Conservation (phyloP, 2,329 filamentous ascomycete species). For the Lachnellula suecica region DNA sequence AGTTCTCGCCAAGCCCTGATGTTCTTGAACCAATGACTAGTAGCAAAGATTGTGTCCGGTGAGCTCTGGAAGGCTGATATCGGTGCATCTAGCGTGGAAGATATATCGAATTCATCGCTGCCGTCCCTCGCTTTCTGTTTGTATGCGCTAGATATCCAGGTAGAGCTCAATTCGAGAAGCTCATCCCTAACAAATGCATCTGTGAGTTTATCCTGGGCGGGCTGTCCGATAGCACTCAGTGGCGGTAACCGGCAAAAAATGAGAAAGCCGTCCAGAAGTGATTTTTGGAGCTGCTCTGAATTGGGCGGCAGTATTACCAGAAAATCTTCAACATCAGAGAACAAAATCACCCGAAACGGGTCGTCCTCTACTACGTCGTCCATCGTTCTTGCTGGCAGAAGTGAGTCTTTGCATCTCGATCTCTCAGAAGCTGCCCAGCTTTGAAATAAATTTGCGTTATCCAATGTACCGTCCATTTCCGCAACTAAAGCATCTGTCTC, state of each 20-base stretch:
- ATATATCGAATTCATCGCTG: slow-evolving; percentile 23
- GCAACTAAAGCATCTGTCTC: slow-evolving; percentile 16
- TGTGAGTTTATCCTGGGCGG: slow-evolving; percentile 36
- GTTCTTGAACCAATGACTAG: slow-evolving; percentile 44
- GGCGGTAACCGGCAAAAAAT: slow-evolving; percentile 66
- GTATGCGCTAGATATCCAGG: slow-evolving; percentile 15
- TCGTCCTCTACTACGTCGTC: slow-evolving; percentile 78
- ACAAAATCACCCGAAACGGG: slow-evolving; percentile 79
- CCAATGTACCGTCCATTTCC: slow-evolving; percentile 15
- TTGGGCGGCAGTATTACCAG: slow-evolving; percentile 51
- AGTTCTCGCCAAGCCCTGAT: slow-evolving; percentile 29
- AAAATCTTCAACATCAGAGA: slow-evolving; percentile 68
- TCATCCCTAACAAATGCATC: slow-evolving; percentile 55
- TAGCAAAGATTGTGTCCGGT: slow-evolving; percentile 53
- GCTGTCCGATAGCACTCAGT: slow-evolving; percentile 26
- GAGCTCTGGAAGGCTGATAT: slow-evolving; percentile 32
- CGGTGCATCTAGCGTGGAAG: slow-evolving; percentile 22
- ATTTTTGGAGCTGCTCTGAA: slow-evolving; percentile 36
- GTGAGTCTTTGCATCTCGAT: slow-evolving; percentile 45
- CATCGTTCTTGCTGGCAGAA: slow-evolving; percentile 67
- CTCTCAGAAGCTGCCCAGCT: slow-evolving; percentile 54
- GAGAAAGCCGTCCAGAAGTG: slow-evolving; percentile 69
- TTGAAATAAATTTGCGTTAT: slow-evolving; percentile 33
- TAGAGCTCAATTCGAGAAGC: slow-evolving; percentile 29
- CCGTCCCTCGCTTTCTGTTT: slow-evolving; percentile 10